Evolutionary conservation across 805 yeast genomes (phyloP).

Genomic region (Clavispora santaluciae): DNA sequence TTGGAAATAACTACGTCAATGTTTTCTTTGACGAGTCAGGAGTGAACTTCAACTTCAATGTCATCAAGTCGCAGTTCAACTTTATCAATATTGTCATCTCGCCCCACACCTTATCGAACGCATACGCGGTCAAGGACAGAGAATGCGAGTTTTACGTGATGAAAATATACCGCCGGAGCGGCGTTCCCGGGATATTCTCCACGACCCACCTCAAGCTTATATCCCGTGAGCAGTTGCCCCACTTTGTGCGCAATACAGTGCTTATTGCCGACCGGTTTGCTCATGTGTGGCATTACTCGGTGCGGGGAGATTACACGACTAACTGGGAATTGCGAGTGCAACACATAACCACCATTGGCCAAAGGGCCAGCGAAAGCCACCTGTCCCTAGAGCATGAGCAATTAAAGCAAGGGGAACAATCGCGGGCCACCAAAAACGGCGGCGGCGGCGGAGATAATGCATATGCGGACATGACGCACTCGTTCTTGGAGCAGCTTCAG

Average conservation of each 20-base stretch:
- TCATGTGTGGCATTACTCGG: conserved; percentile 60
- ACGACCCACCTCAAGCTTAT: conserved; percentile 72
- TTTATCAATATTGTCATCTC: conserved; percentile 75
- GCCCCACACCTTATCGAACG: conserved; percentile 43
- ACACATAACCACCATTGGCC: conserved; percentile 41
- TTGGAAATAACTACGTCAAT: conserved; percentile 81
- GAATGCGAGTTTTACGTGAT: conserved; percentile 48
- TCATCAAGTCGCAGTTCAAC: conserved; percentile 74
- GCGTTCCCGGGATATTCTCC: conserved; percentile 73
- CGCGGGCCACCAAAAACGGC: neutral
- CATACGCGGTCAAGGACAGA: neutral
- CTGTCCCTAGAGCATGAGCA: conserved; percentile 24
- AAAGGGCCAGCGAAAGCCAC: conserved; percentile 25
- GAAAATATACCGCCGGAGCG: conserved; percentile 57
- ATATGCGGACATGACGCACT: conserved; percentile 21
- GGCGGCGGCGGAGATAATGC: conserved; percentile 3
- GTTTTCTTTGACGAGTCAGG: conserved; percentile 76
- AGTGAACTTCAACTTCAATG: conserved; percentile 60
- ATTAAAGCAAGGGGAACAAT: conserved; percentile 1
- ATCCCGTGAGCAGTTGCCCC: conserved; percentile 53
- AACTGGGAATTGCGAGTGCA: conserved; percentile 66
- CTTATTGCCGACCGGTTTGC: conserved; percentile 69
- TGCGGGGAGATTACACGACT: conserved; percentile 44
- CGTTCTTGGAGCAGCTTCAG: conserved; percentile 30
- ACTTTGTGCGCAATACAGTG: conserved; percentile 62